Evolutionary conservation across 108 stramenopile species (phyloP), one percentile per base, ranked within the genome.

Genomic region (Cyclostephanos invisitatus): DNA sequence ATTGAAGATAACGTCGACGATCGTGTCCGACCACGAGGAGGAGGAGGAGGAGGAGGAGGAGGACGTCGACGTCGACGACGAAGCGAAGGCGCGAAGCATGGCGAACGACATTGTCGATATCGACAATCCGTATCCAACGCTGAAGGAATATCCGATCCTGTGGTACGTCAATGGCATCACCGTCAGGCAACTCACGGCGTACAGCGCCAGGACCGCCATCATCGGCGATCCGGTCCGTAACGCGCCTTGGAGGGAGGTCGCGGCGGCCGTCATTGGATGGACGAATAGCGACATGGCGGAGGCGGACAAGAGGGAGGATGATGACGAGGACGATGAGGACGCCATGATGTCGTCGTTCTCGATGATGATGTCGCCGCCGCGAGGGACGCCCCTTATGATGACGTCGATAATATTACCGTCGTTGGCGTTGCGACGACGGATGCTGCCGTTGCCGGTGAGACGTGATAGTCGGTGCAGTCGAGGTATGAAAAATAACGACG

Each of bases 41-140:
- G n/a, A n/a, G n/a, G n/a, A n/a, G n/a, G n/a, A n/a, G n/a, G n/a
- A n/a, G n/a, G n/a, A n/a, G 32, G 32, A 32, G 3, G 32, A 51
- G 18, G 67, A 25, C 40, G 44, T 14, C 44, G 44, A 15, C 44
- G 44, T 14, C 44, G 44, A 1, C 44, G 56, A 40, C 22, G n/a
- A n/a, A n/a, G 51, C 24, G 58, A 77, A 77, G 7, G 81, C 54
- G 18, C 14, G 60, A 0, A 77, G 42, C 15, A 79, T 64, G 53
- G 67, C 78, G 20, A 66, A 8, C 10, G 74, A 44, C 73, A 78
- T 68, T 20, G 74, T 64, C 25, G 69, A 68, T 36, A 83, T 67
- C 0, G 78, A 74, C n/a, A 75, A 15, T 28, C 82, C 82, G 40
- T 83, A 83, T 14, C 82, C 82, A 5, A 83, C 82, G 21, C 67